Evolutionary conservation across 225 moss, liverwort and hornwort genomes (phyloP).

Genomic region (Climacium dendroides): DNA sequence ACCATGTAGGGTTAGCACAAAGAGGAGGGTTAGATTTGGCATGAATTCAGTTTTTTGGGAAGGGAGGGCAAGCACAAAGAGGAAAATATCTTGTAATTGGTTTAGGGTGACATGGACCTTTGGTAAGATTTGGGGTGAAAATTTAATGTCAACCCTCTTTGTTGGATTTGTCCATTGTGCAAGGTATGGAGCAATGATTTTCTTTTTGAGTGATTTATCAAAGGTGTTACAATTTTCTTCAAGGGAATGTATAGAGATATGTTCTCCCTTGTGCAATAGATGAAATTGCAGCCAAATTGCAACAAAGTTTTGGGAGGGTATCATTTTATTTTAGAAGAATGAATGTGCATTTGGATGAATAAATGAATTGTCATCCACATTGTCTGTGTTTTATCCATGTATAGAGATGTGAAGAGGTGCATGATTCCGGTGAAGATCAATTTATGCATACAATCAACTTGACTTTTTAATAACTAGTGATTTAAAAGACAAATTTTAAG

Average conservation of each 20-base stretch:
- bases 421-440: neutral
- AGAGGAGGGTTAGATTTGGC: neutral
- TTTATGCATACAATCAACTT: neutral
- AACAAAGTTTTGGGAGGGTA: neutral
- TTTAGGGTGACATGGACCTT: accelerated
- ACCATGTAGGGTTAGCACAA: too few species aligned
- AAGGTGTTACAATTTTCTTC: neutral
- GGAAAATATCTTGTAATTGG: neutral
- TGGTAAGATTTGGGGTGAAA: too few species aligned
- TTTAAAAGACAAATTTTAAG: neutral
- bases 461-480: neutral
- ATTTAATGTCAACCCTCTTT: neutral
- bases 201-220: neutral
- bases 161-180: neutral
- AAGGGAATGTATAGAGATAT: neutral
- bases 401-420: neutral
- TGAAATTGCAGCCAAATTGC: neutral
- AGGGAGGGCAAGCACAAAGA: accelerated
- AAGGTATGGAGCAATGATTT: neutral
- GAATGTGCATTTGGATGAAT: neutral
- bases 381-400: neutral
- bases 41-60: neutral
- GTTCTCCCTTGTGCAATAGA: neutral
- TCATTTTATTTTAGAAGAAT: accelerated
- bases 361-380: neutral